These are phyloP conservation scores for Pseudopyrenochaeta lycopersici DNA, from an alignment of 2,329 filamentous ascomycete species.

Conservation along the genomic window DNA sequence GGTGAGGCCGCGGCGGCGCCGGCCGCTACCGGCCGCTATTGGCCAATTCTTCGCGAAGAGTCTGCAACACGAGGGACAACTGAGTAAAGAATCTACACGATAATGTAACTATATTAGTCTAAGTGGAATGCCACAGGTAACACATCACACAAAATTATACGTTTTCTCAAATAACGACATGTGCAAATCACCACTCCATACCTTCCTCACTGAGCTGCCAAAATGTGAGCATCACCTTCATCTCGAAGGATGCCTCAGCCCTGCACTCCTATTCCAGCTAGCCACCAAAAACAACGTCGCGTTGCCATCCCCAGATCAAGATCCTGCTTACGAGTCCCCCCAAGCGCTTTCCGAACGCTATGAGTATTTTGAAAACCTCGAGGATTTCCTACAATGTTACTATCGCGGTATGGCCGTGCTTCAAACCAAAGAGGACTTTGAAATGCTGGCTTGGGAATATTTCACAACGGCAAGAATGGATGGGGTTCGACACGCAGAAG, in stretches of 20 bases:
- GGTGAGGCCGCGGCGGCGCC: not conserved
- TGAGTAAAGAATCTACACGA: not conserved
- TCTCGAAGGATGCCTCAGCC: conserved; percentile 78
- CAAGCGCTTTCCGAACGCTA: conserved; percentile 71
- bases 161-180: conserved; percentile 12
- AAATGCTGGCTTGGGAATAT: conserved; percentile 76
- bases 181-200: conserved; percentile 28
- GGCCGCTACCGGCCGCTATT: not conserved
- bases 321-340: conserved; percentile 70
- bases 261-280: conserved; percentile 74
- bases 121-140: not conserved
- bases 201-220: conserved; percentile 60
- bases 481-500: conserved; percentile 75
- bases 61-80: not conserved
- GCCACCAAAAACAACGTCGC: conserved; percentile 71
- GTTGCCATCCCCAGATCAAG: conserved; percentile 60
- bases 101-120: not conserved
- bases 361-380: conserved; percentile 71
- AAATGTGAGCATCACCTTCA: conserved; percentile 88
- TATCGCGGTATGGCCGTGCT: conserved; percentile 79
- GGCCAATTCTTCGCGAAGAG: not conserved
- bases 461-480: conserved; percentile 71
- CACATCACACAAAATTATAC: not conserved
- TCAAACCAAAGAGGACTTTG: conserved; percentile 72
- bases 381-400: conserved; percentile 82